A percentile compares a stretch with the other conserved stretches of the same genome.
Conservation (phyloP, 345 rosid genomes). For the Syzygium oleosum region DNA sequence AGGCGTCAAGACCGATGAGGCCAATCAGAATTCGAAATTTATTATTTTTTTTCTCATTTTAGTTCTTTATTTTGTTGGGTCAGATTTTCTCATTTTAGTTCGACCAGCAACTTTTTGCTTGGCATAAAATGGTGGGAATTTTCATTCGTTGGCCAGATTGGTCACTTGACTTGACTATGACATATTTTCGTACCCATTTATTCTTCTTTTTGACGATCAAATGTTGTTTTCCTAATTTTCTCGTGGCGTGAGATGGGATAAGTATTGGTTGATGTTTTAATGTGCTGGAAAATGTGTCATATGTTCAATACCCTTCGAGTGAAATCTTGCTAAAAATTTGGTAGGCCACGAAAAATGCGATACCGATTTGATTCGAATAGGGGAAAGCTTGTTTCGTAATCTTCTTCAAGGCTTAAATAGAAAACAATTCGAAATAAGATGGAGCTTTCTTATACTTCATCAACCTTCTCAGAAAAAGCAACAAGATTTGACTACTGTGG, state of each 20-base stretch:
- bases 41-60: neutral
- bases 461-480: neutral
- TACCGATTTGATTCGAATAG: neutral
- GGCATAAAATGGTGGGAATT: too few relatives aligned
- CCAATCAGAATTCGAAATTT: neutral
- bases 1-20: neutral
- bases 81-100: neutral
- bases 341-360: neutral
- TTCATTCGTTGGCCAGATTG: too few relatives aligned
- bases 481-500: neutral
- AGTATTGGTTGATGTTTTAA: neutral
- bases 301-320: neutral
- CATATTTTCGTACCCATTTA: neutral
- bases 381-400: neutral
- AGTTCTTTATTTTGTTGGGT: too few relatives aligned
- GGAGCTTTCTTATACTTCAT: too few relatives aligned
- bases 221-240: neutral
- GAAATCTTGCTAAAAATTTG: neutral
- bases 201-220: neutral
- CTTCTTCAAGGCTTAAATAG: neutral
- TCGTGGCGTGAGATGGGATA: rapidly evolving
- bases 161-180: neutral
- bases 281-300: neutral
- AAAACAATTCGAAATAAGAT: neutral
- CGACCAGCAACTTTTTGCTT: neutral